These are phyloP conservation scores for Collariella sp. DNA, from an alignment of 495 filamentous ascomycete genomes.

Conservation along the genomic window DNA sequence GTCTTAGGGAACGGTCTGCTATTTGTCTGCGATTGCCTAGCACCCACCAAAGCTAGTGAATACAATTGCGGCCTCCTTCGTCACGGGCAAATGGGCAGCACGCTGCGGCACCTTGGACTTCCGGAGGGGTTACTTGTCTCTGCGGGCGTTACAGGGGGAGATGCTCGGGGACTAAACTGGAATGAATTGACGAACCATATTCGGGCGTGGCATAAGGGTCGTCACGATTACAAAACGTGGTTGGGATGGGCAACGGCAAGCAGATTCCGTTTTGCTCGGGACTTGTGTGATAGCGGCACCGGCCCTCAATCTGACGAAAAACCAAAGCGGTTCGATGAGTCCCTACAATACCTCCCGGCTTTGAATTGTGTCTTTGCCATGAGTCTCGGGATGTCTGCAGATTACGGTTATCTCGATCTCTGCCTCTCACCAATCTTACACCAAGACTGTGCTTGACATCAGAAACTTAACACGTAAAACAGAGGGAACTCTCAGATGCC, in stretches of 20 bases:
- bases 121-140: background rate
- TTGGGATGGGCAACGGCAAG: background rate
- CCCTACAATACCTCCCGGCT: too few species aligned
- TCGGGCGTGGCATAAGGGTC: background rate
- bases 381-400: too few species aligned
- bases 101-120: background rate
- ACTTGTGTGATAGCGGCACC: background rate
- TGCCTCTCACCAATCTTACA: too few species aligned
- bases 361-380: too few species aligned
- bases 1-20: conserved; percentile 29
- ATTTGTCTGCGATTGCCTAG: conserved; percentile 27
- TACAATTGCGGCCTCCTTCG: conserved; percentile 24
- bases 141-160: background rate
- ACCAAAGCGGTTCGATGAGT: background rate
- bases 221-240: background rate
- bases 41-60: conserved; percentile 23
- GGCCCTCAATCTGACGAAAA: background rate
- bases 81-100: conserved; percentile 13
- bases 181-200: background rate
- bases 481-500: too few species aligned
- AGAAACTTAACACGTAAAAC: too few species aligned
- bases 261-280: background rate
- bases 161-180: background rate
- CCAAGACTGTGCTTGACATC: too few species aligned
- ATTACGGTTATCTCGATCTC: too few species aligned